These are phyloP conservation scores for Chionographis japonica DNA, from an alignment of 106 monocot genomes.

Conservation along the genomic window DNA sequence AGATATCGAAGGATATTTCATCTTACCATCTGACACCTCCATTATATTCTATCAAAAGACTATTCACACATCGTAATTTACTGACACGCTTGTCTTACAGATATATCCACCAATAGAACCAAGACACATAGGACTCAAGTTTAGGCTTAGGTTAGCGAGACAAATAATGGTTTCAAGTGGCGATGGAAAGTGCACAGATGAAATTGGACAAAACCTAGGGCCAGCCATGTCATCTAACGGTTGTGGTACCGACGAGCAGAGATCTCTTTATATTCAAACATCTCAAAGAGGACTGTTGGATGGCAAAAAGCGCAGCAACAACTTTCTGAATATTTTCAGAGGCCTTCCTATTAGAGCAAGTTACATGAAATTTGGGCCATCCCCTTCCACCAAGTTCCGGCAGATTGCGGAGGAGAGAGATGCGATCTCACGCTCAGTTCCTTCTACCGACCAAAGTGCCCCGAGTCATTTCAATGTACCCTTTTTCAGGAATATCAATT, in stretches of 20 bases:
- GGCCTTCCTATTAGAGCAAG: conserved; percentile 15
- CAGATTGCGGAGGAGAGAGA: conserved; percentile 59
- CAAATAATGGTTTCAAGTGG: conserved; percentile 44
- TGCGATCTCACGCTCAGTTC: conserved; percentile 60
- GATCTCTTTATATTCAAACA: conserved; percentile 17
- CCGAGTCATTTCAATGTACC: conserved; percentile 20
- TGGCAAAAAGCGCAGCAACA: conserved; percentile 21
- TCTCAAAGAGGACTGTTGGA: conserved; percentile 30
- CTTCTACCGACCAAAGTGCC: conserved; percentile 22
- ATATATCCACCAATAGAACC: too few species aligned
- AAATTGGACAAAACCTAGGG: conserved; percentile 46
- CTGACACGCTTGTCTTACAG: too few species aligned
- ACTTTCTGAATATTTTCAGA: conserved; percentile 14
- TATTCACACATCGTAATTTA: too few species aligned
- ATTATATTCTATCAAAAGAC: too few species aligned
- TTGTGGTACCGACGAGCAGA: conserved; percentile 14
- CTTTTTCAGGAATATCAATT: conserved; percentile 47
- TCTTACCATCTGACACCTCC: too few species aligned
- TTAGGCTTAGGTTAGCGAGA: conserved; percentile 2
- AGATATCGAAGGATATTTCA: too few species aligned
- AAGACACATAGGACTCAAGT: too few species aligned
- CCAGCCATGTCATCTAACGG: conserved; percentile 8
- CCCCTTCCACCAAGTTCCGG: conserved; percentile 59
- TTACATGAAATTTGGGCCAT: conserved; percentile 39
- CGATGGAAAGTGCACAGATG: conserved; percentile 26